These are phyloP conservation scores for Trichoderma sp. DNA, from an alignment of 2,329 filamentous ascomycete genomes.

Conservation along the genomic window DNA sequence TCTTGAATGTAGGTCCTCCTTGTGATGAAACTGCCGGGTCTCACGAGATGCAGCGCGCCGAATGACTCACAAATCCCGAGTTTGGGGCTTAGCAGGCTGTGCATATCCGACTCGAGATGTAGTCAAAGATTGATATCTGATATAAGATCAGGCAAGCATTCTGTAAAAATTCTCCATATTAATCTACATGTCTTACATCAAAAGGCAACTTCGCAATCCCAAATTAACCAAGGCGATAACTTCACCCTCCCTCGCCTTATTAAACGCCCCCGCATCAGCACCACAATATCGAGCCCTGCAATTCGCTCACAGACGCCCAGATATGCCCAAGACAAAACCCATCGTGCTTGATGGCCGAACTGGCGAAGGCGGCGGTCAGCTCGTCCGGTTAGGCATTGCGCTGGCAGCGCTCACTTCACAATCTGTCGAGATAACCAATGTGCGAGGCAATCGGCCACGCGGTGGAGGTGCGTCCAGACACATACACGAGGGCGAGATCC, in stretches of 20 bases:
- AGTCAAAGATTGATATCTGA: not conserved
- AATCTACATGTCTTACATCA: not conserved
- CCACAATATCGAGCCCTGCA: not conserved
- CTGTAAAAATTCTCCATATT: not conserved
- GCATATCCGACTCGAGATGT: not conserved
- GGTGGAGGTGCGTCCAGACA: slow-evolving; percentile 28
- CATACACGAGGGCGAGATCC: not conserved
- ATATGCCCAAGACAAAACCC: slow-evolving; percentile 26
- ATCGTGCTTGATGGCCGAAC: slow-evolving; percentile 54
- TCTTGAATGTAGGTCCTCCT: no score
- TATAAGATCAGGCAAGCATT: not conserved
- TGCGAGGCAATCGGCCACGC: slow-evolving; percentile 51
- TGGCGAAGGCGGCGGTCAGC: slow-evolving; percentile 61
- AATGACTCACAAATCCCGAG: slow-evolving; percentile 1
- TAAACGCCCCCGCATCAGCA: not conserved
- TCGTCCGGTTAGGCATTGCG: slow-evolving; percentile 54
- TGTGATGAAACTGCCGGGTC: not conserved
- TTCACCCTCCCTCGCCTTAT: not conserved
- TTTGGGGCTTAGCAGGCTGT: slow-evolving; percentile 7
- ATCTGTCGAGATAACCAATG: slow-evolving; percentile 51
- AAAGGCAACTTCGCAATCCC: not conserved
- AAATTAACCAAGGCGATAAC: not conserved
- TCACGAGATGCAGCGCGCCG: not conserved
- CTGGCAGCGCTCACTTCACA: slow-evolving; percentile 55
- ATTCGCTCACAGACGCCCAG: not conserved